Conservation (phyloP, 768 basidiomycete genomes). For the Boletus patriciae region DNA sequence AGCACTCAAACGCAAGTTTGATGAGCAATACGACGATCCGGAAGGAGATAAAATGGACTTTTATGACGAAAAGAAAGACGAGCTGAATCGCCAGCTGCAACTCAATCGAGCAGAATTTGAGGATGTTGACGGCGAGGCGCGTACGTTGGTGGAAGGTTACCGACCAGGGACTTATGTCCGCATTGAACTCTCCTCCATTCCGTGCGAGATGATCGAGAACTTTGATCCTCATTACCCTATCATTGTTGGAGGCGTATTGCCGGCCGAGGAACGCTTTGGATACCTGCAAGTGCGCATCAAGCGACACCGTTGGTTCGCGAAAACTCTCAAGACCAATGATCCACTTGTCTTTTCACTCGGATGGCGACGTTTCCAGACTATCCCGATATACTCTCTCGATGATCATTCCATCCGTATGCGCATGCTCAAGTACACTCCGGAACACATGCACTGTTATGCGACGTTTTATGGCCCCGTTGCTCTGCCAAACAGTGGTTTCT, state of each 20-base stretch:
- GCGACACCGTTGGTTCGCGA: slow-evolving; percentile 89
- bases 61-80: slow-evolving; percentile 89
- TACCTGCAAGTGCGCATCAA: slow-evolving; percentile 95
- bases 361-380: slow-evolving; percentile 93
- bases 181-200: slow-evolving; percentile 80
- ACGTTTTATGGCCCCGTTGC: slow-evolving; percentile 95
- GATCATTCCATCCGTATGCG: slow-evolving; percentile 98
- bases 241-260: slow-evolving; percentile 86
- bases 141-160: slow-evolving; percentile 86
- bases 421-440: slow-evolving; percentile 99
- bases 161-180: slow-evolving; percentile 91
- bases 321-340: slow-evolving; percentile 94
- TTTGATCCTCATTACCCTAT: slow-evolving; percentile 92
- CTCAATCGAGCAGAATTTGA: slow-evolving; percentile 87
- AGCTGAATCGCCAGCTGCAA: slow-evolving; percentile 80
- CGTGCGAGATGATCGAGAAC: slow-evolving; percentile 88
- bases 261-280: slow-evolving; percentile 89
- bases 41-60: slow-evolving; percentile 79
- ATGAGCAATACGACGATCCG: slow-evolving; percentile 94
- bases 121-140: slow-evolving; percentile 69
- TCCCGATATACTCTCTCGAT: slow-evolving; percentile 95
- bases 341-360: slow-evolving; percentile 96
- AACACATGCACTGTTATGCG: slow-evolving; percentile 99
- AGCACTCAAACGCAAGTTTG: slow-evolving; percentile 89
- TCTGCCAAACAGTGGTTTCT: slow-evolving; percentile 94